Evolutionary conservation across 345 rosid species (phyloP), one percentile per base, ranked within the genome.

Genomic region (Acer negundo): DNA sequence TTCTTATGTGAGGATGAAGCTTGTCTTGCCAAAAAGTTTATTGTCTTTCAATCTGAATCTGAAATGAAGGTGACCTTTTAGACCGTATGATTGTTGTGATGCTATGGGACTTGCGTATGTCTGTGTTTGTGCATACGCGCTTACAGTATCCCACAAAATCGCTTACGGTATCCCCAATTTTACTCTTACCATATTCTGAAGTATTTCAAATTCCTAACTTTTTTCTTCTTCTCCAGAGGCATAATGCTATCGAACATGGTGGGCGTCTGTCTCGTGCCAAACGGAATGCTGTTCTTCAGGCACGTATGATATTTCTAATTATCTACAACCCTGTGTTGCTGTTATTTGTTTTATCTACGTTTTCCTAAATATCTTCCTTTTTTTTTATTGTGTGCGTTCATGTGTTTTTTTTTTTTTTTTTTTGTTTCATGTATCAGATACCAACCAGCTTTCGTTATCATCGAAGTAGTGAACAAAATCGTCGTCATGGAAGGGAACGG

Each of bases 271-370:
- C 99, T 80, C 94, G 98, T 75, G 83, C 98, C 6, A 87, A 93
- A 86, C 91, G 99, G 7, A 97, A 79, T 86, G 97, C 96, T 80
- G 98, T 94, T 65, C 93, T 96, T n/a, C 97, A 96, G 95, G 99
- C 77, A 81, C 40, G 82, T 77, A 70, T 64, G 10, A 62, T 70
- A 70, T 69, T 70, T 42, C 51, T 35, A 7, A 49, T 17, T 28
- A 9, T 16, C 9, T 59, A 62, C 51, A 20, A 22, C 28, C 66
- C 19, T 51, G 20, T 10, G 7, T 44, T 53, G 15, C 42, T 76
- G 55, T 23, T 49, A 42, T 7, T 46, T 13, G 4, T 58, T 70
- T 61, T 23, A 7, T 16, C 46, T 46, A 4, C 11, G 49, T 53
- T 6, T 7, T 72, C n/a, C 53, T 31, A 46, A 46, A 10, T 46